phyloP scores from a whole-genome alignment of 2,329 filamentous ascomycete genomes.

The Penicillium sp. region DNA sequence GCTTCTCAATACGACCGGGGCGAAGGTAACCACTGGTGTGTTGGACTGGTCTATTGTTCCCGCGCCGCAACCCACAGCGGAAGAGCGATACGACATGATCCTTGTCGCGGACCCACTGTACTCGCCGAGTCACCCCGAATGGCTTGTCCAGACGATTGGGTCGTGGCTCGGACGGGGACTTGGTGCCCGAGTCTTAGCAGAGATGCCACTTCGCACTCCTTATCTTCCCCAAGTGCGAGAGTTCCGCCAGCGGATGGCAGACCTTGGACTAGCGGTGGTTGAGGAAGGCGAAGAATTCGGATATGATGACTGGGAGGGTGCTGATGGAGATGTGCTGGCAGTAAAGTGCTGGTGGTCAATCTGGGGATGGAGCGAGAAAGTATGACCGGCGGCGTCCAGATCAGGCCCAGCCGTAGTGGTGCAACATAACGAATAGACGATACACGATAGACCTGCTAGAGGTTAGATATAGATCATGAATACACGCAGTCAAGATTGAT shows the following conservation, averaged over 20 bases:
- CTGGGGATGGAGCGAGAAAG: slow-evolving; percentile 45
- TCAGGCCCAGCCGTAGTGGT: background rate
- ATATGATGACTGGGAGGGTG: slow-evolving; percentile 49
- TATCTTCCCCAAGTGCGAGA: slow-evolving; percentile 62
- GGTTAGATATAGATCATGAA: slow-evolving; percentile 12
- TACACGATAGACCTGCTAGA: slow-evolving; percentile 28
- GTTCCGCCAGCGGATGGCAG: slow-evolving; percentile 63
- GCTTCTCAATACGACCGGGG: slow-evolving; percentile 56
- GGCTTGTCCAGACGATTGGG: slow-evolving; percentile 70
- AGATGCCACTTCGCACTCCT: slow-evolving; percentile 75
- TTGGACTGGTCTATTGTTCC: slow-evolving; percentile 66
- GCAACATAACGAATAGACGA: slow-evolving; percentile 33
- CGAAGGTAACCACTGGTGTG: slow-evolving; percentile 60
- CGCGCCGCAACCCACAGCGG: slow-evolving; percentile 26
- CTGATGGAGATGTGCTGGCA: slow-evolving; percentile 41
- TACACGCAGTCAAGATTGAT: background rate
- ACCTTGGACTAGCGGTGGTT: slow-evolving; percentile 55
- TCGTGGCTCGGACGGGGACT: slow-evolving; percentile 61
- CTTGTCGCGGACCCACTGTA: slow-evolving; percentile 87
- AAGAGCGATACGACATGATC: slow-evolving; percentile 60
- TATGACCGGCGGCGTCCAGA: slow-evolving; percentile 18
- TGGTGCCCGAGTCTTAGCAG: slow-evolving; percentile 69
- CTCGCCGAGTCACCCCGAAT: slow-evolving; percentile 73
- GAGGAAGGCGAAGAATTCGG: slow-evolving; percentile 47
- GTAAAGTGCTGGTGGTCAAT: slow-evolving; percentile 51